These are phyloP conservation scores for Diaporthe sp. DNA, from an alignment of 2,329 filamentous ascomycete genomes.

Conservation along the genomic window DNA sequence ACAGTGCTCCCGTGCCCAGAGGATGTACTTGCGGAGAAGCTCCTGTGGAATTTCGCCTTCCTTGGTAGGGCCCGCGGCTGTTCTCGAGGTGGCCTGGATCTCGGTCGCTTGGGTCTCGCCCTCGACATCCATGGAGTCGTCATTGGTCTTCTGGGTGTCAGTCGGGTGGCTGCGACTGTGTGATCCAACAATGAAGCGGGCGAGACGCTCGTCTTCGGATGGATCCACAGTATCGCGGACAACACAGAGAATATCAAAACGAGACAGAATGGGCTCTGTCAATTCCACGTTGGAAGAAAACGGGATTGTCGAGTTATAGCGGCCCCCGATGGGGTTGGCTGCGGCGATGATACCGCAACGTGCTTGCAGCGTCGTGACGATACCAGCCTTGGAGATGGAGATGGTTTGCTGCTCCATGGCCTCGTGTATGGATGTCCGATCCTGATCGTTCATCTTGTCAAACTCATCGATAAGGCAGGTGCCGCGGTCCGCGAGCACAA, in stretches of 20 bases:
- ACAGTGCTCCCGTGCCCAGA: constrained; percentile 92
- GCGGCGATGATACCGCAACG: constrained; percentile 97
- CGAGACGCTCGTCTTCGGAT: constrained; percentile 90
- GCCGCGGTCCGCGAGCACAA: constrained; percentile 94
- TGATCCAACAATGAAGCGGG: constrained; percentile 93
- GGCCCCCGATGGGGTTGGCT: constrained; percentile 94
- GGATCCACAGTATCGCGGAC: constrained; percentile 97
- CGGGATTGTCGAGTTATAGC: constrained; percentile 96
- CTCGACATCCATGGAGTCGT: constrained; percentile 74
- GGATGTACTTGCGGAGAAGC: constrained; percentile 93
- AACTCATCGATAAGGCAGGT: constrained; percentile 99
- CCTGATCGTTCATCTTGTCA: constrained; percentile 99
- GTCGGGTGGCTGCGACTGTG: constrained; percentile 87
- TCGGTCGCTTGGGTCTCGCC: constrained; percentile 57
- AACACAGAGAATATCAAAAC: constrained; percentile 97
- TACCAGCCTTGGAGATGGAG: constrained; percentile 98
- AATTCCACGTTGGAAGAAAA: constrained; percentile 97
- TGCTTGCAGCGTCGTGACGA: constrained; percentile 96
- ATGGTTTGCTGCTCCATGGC: constrained; percentile 99
- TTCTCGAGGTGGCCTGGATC: constrained; percentile 46
- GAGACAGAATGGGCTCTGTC: constrained; percentile 96
- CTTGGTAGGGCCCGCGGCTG: constrained; percentile 49
- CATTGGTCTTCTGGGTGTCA: constrained; percentile 59
- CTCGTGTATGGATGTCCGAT: constrained; percentile 98
- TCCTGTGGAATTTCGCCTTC: constrained; percentile 89